Base-by-base conservation (phyloP, 1,139 yeast genomes). In the Kodamaea sp. region DNA sequence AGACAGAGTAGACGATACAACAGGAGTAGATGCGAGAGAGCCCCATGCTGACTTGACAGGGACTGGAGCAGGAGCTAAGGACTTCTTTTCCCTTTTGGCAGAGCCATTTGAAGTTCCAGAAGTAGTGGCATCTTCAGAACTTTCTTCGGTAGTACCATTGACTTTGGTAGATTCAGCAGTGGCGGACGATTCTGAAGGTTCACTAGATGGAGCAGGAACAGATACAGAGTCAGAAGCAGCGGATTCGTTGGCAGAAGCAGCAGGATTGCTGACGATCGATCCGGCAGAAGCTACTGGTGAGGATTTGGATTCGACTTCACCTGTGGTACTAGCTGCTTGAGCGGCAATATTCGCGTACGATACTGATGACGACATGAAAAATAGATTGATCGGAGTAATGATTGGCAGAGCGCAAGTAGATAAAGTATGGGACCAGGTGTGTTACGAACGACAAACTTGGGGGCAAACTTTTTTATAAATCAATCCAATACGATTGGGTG, bases 21-120 rank as follows among this genome's bases (percentile, higher is more conserved):
- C 41, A 49, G 47, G 45, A 42, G 61, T 42, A 7, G 61, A 44
- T 4, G 57, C 45, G 24, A 63, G 48, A 15, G 67, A 50, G 26
- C 84, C 85, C 94, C 94, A 83, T 7, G 83, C 87, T 35, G 80
- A 79, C 32, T 75, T 78, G 28, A 73, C 59, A 28, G 94, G 94
- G 35, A 83, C 75, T 7, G 92, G 92, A 29, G 94, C 94, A 6
- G 90, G 90, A 11, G 86, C 80, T 50, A 82, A 68, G 14, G 63
- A 57, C 33, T 65, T 68, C 50, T 67, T 68, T 34, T 57, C 59
- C 45, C 59, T 60, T 37, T 55, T 53, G 19, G 44, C 38, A 7
- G 21, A 18, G 21, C 21, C 21, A 9, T 18, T 18, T 7, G 46
- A 16, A 8, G 24, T 7, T 15, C 28, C 14, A 11, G 21, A 32